Evolutionary conservation across 345 rosid species (phyloP).

Genomic region (Streptanthus diversifolius): DNA sequence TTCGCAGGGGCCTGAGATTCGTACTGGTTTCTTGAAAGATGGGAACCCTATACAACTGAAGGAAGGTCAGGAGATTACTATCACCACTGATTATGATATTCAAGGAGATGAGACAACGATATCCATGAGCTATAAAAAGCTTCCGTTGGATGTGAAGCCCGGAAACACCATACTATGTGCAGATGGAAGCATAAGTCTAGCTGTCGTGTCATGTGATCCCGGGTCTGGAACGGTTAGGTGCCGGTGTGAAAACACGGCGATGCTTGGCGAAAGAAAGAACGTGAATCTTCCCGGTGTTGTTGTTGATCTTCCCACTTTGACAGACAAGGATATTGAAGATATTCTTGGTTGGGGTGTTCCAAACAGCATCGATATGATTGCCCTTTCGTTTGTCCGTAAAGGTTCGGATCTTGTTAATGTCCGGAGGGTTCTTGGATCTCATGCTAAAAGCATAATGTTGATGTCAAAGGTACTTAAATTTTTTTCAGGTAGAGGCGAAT

Average conservation of each 20-base stretch:
- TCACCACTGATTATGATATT: constrained; percentile 73
- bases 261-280: constrained; percentile 89
- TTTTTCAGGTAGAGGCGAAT: neutral
- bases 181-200: constrained; percentile 77
- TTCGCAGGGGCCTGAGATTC: constrained; percentile 66
- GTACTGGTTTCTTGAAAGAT: constrained; percentile 63
- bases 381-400: constrained; percentile 88
- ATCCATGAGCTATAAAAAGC: constrained; percentile 87
- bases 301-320: constrained; percentile 85
- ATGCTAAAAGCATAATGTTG: constrained; percentile 63
- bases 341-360: constrained; percentile 87
- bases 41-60: constrained; percentile 56
- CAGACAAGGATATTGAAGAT: constrained; percentile 86
- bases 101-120: constrained; percentile 65
- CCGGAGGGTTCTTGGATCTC: constrained; percentile 75
- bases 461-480: constrained; percentile 74
- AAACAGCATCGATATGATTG: constrained; percentile 80
- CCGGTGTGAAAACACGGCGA: constrained; percentile 76
- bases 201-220: constrained; percentile 68
- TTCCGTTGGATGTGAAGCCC: constrained; percentile 70
- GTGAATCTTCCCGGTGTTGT: constrained; percentile 94
- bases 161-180: constrained; percentile 78
- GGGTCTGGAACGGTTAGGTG: constrained; percentile 74
- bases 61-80: constrained; percentile 60
- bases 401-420: constrained; percentile 89